Percentiles rank a stretch among this genome's conserved stretches.
Evolutionary conservation across 371 early-diverging fungal genomes (phyloP).

Genomic region (Polyrhizophydium stewartii): DNA sequence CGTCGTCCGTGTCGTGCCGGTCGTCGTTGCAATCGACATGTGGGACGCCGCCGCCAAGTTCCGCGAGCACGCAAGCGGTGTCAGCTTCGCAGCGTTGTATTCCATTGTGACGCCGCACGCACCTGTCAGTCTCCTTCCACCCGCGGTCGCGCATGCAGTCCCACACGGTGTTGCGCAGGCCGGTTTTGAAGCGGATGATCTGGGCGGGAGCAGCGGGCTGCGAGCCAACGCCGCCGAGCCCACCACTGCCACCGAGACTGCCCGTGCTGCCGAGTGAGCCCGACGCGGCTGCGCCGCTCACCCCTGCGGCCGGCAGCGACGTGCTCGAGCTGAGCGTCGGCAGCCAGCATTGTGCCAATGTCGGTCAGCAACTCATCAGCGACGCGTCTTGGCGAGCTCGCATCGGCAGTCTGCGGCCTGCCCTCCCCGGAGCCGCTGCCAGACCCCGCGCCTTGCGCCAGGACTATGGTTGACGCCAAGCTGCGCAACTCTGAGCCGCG

Average conservation of each 20-base stretch:
- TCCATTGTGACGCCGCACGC: not conserved
- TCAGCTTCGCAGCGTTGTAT: not conserved
- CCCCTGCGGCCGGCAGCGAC: not conserved
- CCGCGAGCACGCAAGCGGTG: not conserved
- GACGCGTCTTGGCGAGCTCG: not conserved
- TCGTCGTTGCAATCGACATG: not conserved
- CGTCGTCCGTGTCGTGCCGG: not conserved
- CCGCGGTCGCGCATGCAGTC: constrained; percentile 51
- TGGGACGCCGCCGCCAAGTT: not conserved
- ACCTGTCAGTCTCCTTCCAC: constrained; percentile 52
- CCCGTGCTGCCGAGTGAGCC: not conserved
- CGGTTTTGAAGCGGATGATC: constrained; percentile 38
- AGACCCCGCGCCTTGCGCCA: no score
- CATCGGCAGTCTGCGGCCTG: not conserved
- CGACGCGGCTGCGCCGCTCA: not conserved
- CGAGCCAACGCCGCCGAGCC: not conserved
- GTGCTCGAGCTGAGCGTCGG: not conserved
- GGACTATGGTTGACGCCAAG: no score
- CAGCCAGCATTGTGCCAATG: no score
- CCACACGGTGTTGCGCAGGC: constrained; percentile 46
- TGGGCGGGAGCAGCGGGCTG: not conserved
- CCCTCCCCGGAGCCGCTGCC: not conserved
- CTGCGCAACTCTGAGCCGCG: no score
- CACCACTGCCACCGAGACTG: not conserved
- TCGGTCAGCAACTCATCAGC: no score